Evolutionary conservation across 2,329 filamentous ascomycete genomes (phyloP).

Genomic region (Ophidiomyces ophidiicola): DNA sequence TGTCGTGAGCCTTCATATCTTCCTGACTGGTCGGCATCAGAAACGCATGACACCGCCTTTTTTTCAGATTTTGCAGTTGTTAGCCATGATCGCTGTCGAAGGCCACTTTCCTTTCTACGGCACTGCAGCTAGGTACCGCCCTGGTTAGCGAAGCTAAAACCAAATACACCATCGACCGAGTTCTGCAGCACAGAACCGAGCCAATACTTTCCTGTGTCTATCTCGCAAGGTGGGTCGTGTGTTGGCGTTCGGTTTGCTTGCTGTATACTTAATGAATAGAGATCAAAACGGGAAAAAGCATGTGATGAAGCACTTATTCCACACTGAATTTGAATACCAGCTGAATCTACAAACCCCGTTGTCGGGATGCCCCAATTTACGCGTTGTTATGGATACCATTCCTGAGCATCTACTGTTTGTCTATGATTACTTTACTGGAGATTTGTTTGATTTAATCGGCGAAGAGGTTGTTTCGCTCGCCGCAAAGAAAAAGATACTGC

Average conservation of each 20-base stretch:
- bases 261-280: background rate
- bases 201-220: slow-evolving; percentile 11
- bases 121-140: slow-evolving; percentile 4
- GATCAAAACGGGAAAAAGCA: slow-evolving; percentile 8
- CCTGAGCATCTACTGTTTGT: slow-evolving; percentile 11
- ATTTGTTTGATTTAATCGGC: slow-evolving; percentile 1
- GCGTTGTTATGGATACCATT: slow-evolving; percentile 11
- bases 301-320: slow-evolving; percentile 11
- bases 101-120: background rate
- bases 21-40: no score
- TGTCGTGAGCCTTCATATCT: no score
- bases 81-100: background rate
- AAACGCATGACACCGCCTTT: no score
- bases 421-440: slow-evolving; percentile 10
- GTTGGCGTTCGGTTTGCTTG: background rate
- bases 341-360: slow-evolving; percentile 9
- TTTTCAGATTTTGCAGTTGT: no score
- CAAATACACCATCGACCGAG: slow-evolving; percentile 2
- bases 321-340: slow-evolving; percentile 14
- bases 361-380: slow-evolving; percentile 6
- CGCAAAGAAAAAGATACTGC: slow-evolving; percentile 7
- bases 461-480: background rate
- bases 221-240: slow-evolving; percentile 8
- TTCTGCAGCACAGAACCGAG: slow-evolving; percentile 10
- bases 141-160: slow-evolving; percentile 5